These are phyloP conservation scores for Rosa hybrid DNA, from an alignment of 331 rosid genomes.

Conservation along the genomic window DNA sequence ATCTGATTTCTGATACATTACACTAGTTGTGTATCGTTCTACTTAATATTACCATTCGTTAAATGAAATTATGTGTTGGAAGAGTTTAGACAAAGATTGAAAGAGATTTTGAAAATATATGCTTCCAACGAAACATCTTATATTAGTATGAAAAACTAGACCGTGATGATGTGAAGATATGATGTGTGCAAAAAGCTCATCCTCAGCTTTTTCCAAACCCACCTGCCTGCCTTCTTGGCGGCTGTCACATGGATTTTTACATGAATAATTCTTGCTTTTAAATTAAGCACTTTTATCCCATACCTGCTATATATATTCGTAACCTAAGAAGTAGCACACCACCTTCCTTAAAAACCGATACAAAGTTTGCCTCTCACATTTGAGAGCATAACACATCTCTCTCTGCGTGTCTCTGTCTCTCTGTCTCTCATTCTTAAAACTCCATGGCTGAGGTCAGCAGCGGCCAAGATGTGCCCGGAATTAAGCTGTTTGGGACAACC, in stretches of 20 bases:
- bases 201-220: slow-evolving; percentile 44
- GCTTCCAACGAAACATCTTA: not conserved
- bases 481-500: slow-evolving; percentile 78
- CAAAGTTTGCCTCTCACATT: not conserved
- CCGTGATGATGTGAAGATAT: slow-evolving; percentile 46
- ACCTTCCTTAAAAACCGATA: slow-evolving; percentile 27
- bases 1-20: not conserved
- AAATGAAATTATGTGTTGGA: no score
- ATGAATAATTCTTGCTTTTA: slow-evolving; percentile 16
- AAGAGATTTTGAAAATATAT: not conserved
- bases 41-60: not conserved
- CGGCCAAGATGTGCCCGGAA: slow-evolving; percentile 53
- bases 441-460: slow-evolving; percentile 48
- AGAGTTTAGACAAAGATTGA: not conserved
- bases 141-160: slow-evolving; percentile 8
- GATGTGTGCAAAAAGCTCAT: slow-evolving; percentile 48
- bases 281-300: slow-evolving; percentile 27
- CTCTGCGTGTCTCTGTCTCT: slow-evolving; percentile 22
- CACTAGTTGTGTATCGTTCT: not conserved
- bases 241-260: slow-evolving; percentile 32
- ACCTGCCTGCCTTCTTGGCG: slow-evolving; percentile 42
- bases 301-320: slow-evolving; percentile 7
- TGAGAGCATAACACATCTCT: not conserved
- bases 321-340: slow-evolving; percentile 14
- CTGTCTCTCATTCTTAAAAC: not conserved